These are phyloP conservation scores for Wickerhamiella brachini DNA, from an alignment of 805 yeast species.

Conservation along the genomic window DNA sequence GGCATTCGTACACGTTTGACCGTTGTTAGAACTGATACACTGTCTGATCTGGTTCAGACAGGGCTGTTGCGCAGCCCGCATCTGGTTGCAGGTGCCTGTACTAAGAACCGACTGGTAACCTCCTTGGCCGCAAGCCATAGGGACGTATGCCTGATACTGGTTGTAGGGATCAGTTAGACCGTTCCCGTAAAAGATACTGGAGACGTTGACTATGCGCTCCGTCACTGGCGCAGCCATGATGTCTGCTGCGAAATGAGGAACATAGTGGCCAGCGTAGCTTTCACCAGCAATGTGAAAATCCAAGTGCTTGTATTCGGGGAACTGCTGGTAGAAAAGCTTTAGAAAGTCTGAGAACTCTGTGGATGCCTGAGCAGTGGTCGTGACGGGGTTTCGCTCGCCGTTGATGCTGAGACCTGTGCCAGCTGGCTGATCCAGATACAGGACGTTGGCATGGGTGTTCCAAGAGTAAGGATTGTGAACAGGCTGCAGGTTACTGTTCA, in stretches of 20 bases:
- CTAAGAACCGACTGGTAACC: constrained; percentile 59
- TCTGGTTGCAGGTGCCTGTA: constrained; percentile 53
- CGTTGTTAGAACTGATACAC: constrained; percentile 36
- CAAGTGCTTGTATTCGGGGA: constrained; percentile 49
- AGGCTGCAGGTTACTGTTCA: constrained; percentile 48
- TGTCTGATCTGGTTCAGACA: constrained; percentile 42
- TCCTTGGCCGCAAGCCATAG: constrained; percentile 87
- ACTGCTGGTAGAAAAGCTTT: constrained; percentile 67
- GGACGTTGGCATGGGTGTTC: constrained; percentile 82
- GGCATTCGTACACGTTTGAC: constrained; percentile 48
- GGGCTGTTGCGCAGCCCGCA: constrained; percentile 42
- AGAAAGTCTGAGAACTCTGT: constrained; percentile 76
- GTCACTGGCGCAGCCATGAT: constrained; percentile 27
- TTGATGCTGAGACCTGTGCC: constrained; percentile 90
- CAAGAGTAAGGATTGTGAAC: constrained; percentile 72
- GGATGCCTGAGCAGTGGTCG: constrained; percentile 66
- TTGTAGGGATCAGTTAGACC: constrained; percentile 50
- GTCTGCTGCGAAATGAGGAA: constrained; percentile 62
- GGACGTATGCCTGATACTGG: constrained; percentile 68
- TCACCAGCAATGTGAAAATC: constrained; percentile 86
- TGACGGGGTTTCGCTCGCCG: constrained; percentile 31
- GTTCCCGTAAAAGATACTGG: constrained; percentile 79
- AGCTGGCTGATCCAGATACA: constrained; percentile 88
- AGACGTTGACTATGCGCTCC: constrained; percentile 44
- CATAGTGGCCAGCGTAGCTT: constrained; percentile 87